A percentile compares a stretch with the other conserved stretches of the same genome.
These are phyloP conservation scores for Bocquillonia castaneifolia DNA, from an alignment of 441 rosid species.

Conservation along the genomic window DNA sequence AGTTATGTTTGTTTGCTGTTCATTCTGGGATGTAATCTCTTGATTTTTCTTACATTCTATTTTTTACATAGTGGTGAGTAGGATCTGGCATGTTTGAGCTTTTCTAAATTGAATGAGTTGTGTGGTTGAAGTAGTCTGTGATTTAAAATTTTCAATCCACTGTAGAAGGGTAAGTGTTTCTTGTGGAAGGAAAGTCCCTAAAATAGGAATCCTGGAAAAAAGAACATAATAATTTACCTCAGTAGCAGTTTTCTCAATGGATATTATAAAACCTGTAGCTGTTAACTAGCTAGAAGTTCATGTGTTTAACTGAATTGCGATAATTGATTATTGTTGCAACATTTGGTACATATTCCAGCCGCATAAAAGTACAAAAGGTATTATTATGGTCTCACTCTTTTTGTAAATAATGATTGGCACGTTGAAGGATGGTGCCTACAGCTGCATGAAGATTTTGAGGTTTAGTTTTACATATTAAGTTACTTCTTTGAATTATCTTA, in stretches of 20 bases:
- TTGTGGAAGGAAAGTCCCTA: neutral
- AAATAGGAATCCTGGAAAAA: neutral
- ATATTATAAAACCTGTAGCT: slow-evolving; percentile 1
- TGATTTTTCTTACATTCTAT: too few species aligned
- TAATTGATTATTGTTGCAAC: neutral
- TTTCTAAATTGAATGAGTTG: too few species aligned
- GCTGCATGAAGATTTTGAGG: too few species aligned
- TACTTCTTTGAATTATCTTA: too few species aligned
- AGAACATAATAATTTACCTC: neutral
- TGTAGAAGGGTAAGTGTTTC: neutral
- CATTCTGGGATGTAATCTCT: neutral
- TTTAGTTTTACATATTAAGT: too few species aligned
- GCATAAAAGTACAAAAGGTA: neutral
- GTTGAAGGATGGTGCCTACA: too few species aligned
- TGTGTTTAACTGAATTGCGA: neutral
- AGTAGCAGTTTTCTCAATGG: neutral
- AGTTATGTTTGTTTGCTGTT: slow-evolving; percentile 30
- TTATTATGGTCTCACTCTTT: too few species aligned
- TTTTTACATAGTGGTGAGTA: too few species aligned
- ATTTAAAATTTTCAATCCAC: neutral
- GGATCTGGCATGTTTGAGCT: too few species aligned
- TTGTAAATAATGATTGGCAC: too few species aligned
- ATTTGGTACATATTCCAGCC: neutral
- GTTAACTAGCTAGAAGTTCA: neutral
- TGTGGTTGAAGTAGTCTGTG: neutral